A percentile compares a stretch with the other conserved stretches of the same genome.
Evolutionary conservation across 306 rosid species (phyloP).

Genomic region (Abrus precatorius): DNA sequence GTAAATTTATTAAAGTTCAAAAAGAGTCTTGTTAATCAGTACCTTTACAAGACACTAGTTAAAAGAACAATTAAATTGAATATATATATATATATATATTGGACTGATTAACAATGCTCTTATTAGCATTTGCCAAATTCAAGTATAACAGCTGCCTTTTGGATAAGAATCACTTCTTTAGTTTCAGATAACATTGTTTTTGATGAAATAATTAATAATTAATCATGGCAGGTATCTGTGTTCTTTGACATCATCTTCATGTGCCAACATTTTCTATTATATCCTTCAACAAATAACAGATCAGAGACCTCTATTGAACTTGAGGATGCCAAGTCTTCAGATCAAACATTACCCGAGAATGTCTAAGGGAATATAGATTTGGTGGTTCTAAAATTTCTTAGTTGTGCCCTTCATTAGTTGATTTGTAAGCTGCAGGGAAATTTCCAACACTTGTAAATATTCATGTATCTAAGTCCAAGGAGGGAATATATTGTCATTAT

Average conservation of each 20-base stretch:
- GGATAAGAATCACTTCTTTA: neutral
- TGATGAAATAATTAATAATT: constrained; percentile 16
- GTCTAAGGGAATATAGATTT: neutral
- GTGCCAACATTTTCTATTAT: constrained; percentile 44
- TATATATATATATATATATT: no score
- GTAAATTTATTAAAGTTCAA: neutral
- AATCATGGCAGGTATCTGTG: constrained; percentile 64
- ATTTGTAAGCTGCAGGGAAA: neutral
- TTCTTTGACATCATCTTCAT: constrained; percentile 62
- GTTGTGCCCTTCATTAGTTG: neutral
- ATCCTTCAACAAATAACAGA: constrained; percentile 14
- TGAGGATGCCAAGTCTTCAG: neutral
- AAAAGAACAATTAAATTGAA: no score
- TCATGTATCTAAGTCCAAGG: no score
- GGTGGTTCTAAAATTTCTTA: neutral
- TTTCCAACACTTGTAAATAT: no score
- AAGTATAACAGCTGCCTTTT: neutral
- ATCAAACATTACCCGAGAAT: neutral
- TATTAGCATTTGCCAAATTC: no score
- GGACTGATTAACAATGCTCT: no score
- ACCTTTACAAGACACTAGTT: no score
- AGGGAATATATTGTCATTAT: no score
- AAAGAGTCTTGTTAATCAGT: no score
- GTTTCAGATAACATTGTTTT: neutral
- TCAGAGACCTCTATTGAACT: neutral